Percentiles rank a stretch among this genome's conserved stretches.
These are phyloP conservation scores for Senna siamea DNA, from an alignment of 306 rosid species.

Conservation along the genomic window DNA sequence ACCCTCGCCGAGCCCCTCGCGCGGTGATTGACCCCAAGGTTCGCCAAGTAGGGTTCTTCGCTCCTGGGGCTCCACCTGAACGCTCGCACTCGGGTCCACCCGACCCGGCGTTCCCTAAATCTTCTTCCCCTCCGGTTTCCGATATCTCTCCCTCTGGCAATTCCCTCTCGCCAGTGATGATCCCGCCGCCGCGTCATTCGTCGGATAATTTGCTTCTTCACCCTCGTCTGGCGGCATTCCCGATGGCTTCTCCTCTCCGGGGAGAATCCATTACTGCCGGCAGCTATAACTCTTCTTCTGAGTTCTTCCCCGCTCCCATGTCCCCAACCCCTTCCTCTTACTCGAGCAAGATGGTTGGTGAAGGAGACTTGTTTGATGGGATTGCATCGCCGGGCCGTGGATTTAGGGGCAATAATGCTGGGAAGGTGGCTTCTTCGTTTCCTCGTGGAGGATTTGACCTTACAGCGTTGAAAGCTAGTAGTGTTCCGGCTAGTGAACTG, in stretches of 20 bases:
- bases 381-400: conserved; percentile 47
- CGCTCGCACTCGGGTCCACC: conserved; percentile 38
- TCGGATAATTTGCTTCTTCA: conserved; percentile 33
- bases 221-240: conserved; percentile 38
- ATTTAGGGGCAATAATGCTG: conserved; percentile 39
- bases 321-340: conserved; percentile 52
- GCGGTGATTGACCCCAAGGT: conserved; percentile 54
- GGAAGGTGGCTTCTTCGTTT: conserved; percentile 53
- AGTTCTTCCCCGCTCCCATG: conserved; percentile 34
- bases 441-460: conserved; percentile 65
- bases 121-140: conserved; percentile 23
- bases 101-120: conserved; percentile 21
- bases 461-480: conserved; percentile 57
- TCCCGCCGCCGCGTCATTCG: conserved; percentile 46
- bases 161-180: conserved; percentile 53
- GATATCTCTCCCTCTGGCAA: conserved; percentile 48
- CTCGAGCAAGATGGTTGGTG: conserved; percentile 45
- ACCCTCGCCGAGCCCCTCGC: conserved; percentile 46
- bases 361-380: conserved; percentile 36
- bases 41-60: conserved; percentile 53
- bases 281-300: conserved; percentile 27
- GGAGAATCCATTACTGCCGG: conserved; percentile 35
- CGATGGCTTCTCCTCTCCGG: conserved; percentile 43
- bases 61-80: conserved; percentile 42
- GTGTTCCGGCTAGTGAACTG: conserved; percentile 61